These are phyloP conservation scores for Anisodus tanguticus DNA, from an alignment of 257 asterid genomes.

Conservation along the genomic window DNA sequence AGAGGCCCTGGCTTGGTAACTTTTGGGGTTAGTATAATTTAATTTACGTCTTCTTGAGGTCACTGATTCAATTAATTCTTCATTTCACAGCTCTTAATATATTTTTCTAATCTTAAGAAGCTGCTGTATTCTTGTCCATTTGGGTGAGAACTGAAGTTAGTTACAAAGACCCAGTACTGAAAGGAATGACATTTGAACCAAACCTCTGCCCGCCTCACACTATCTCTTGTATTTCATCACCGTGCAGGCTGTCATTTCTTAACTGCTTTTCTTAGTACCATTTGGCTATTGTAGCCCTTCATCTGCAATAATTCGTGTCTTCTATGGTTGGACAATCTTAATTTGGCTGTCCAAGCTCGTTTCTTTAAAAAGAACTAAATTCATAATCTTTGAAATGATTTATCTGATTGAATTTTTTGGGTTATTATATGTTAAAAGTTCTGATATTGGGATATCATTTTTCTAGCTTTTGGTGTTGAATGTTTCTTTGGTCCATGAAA, in stretches of 20 bases:
- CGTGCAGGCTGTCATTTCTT: background rate
- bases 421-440: background rate
- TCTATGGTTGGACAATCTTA: background rate
- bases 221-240: background rate
- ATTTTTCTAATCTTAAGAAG: background rate
- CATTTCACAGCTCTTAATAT: background rate
- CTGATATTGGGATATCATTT: background rate
- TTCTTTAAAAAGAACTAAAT: background rate
- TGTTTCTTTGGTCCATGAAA: conserved; percentile 24
- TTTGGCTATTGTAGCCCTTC: background rate
- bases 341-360: background rate
- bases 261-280: background rate
- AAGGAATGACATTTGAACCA: background rate
- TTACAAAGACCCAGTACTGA: background rate
- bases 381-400: background rate
- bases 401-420: background rate
- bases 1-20: conserved; percentile 99
- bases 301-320: background rate
- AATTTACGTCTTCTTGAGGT: background rate
- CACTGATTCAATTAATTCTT: background rate
- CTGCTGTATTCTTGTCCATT: conserved; percentile 1
- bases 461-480: conserved; percentile 19
- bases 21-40: conserved; percentile 77
- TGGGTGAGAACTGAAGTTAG: conserved; percentile 9
- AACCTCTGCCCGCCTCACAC: background rate